Evolutionary conservation across 75 land plant species (phyloP), one percentile per base, ranked within the genome.

Genomic region (Isoetes taiwanensis): DNA sequence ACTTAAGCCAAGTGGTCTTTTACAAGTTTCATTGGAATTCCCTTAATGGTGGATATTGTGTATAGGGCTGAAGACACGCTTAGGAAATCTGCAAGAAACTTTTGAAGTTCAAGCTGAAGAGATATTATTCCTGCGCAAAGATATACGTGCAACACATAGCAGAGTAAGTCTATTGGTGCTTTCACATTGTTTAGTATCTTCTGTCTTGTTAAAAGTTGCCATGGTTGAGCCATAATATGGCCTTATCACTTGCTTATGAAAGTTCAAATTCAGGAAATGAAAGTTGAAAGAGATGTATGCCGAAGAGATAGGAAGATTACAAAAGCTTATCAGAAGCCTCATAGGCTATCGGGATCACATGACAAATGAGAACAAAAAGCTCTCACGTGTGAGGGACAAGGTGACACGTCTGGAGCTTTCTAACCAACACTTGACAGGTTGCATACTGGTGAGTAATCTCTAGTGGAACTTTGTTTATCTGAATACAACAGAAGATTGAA

Each of bases 251-350:
- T 9, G 9, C 9, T 37, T 9, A 9, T 9, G 9, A 9, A 14
- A 14, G 9, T 37, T 37, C 8, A 6, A 4, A 4, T 4, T 6
- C 50, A 46, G 50, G 50, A 46, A 16, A 46, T 46, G 8, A 46
- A 46, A 16, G 50, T 46, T 6, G 50, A 46, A 23, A 5, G 50
- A 46, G 50, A 46, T 46, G n/a, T 46, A 5, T 46, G 50, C 50
- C 50, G 50, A 46, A 23, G 50, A 46, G 50, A 46, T 46, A 19
- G 50, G 50, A 46, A 5, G 50, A 23, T n/a, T 46, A 5, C 50
- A 46, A n/a, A 46, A 23, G 16, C 50, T 46, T 5, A 46, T 46
- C 19, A 23, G 23, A n/a, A 16, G 23, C 50, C 19, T 46, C 6
- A 46, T 19, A n/a, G 25, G 16, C 50, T 46, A 19, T 6, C 6